These are phyloP conservation scores for Ormosia semicastrata DNA, from an alignment of 306 rosid genomes.

Conservation along the genomic window DNA sequence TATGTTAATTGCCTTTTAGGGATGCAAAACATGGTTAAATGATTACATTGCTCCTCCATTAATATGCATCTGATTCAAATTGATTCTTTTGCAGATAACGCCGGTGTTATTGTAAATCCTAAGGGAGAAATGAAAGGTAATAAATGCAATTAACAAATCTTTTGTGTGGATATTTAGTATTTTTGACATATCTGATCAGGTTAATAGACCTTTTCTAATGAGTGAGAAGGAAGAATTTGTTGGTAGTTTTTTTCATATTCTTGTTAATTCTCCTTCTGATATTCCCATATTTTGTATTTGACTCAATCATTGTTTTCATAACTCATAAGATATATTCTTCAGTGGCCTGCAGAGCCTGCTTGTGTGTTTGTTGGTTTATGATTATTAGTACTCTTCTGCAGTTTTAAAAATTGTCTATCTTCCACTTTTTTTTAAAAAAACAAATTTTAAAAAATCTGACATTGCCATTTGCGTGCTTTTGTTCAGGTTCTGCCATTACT, in stretches of 20 bases:
- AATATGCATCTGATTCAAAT: neutral
- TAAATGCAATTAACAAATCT: neutral
- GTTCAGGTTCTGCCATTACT: slow-evolving; percentile 55
- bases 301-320: neutral
- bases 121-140: slow-evolving; percentile 68
- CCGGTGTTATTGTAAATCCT: slow-evolving; percentile 60
- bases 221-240: neutral
- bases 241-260: neutral
- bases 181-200: neutral
- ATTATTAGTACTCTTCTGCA: neutral
- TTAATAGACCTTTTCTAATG: neutral
- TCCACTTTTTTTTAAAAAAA: neutral
- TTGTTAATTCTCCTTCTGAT: neutral
- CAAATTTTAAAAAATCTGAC: neutral
- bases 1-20: neutral
- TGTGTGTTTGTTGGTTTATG: neutral
- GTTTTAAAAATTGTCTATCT: neutral
- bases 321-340: neutral
- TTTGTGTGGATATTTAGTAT: neutral
- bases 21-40: no score
- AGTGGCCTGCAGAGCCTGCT: neutral
- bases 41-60: neutral
- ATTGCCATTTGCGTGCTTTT: neutral
- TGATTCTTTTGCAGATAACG: slow-evolving; percentile 40
- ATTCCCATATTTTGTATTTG: neutral